Conservation (phyloP, 78 protist species). For the Dictyostelium citrinum region DNA sequence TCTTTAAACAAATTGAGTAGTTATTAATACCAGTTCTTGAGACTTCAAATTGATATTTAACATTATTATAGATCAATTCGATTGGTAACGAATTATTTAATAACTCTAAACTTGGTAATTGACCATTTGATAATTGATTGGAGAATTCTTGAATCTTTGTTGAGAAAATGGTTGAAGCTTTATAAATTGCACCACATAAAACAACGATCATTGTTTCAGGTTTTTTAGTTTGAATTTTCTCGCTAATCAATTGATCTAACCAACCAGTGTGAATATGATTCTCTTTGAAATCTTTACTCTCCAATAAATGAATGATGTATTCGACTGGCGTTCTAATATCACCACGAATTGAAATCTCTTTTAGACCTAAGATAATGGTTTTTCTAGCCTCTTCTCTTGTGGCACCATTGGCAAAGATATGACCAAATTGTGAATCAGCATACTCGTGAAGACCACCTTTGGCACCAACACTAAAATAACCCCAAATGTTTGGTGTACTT, state of each 20-base stretch:
- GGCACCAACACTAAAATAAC: slow-evolving; percentile 94
- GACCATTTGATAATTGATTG: slow-evolving; percentile 71
- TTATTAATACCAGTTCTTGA: slow-evolving; percentile 20
- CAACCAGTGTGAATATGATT: slow-evolving; percentile 91
- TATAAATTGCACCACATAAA: slow-evolving; percentile 83
- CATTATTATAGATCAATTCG: slow-evolving; percentile 80
- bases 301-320: slow-evolving; percentile 91
- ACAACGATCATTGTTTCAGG: slow-evolving; percentile 78
- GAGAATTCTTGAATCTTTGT: not conserved
- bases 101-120: slow-evolving; percentile 64
- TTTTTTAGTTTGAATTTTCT: slow-evolving; percentile 33
- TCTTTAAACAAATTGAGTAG: slow-evolving; percentile 53
- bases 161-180: slow-evolving; percentile 21
- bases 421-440: slow-evolving; percentile 94
- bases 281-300: slow-evolving; percentile 77
- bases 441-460: slow-evolving; percentile 77
- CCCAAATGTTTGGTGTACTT: slow-evolving; percentile 93
- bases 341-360: slow-evolving; percentile 94
- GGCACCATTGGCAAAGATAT: slow-evolving; percentile 93
- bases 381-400: slow-evolving; percentile 91
- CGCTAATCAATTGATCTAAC: slow-evolving; percentile 88
- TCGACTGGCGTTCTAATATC: slow-evolving; percentile 94
- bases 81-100: slow-evolving; percentile 2
- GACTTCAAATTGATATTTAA: slow-evolving; percentile 73
- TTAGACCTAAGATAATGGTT: slow-evolving; percentile 89